Percentiles rank a stretch among this genome's conserved stretches.
phyloP scores from a whole-genome alignment of 2,329 filamentous ascomycete genomes.

The Cladophialophora immunda region DNA sequence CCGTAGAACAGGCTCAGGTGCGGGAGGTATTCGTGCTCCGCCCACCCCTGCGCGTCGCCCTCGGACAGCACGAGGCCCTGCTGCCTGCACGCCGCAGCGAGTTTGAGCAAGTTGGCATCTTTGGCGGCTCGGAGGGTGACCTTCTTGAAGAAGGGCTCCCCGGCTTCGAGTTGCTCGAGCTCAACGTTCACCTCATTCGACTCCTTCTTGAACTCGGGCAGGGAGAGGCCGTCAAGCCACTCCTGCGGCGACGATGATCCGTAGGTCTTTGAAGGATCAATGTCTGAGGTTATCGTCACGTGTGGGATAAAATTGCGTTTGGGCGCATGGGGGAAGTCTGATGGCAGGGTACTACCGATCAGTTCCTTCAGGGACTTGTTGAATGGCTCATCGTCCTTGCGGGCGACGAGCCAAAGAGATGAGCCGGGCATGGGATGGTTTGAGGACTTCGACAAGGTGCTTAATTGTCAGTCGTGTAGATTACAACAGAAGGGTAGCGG shows the following conservation, averaged over 20 bases:
- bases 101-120: constrained; percentile 30
- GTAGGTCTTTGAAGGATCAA: constrained; percentile 30
- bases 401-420: constrained; percentile 32
- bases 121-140: constrained; percentile 28
- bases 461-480: not conserved
- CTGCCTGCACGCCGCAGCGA: constrained; percentile 26
- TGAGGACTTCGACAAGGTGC: not conserved
- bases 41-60: constrained; percentile 28
- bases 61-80: constrained; percentile 20
- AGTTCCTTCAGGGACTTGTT: constrained; percentile 32
- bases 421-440: constrained; percentile 13
- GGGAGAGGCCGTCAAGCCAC: constrained; percentile 29
- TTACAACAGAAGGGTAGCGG: not conserved
- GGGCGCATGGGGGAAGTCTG: constrained; percentile 24
- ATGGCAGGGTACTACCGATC: constrained; percentile 29
- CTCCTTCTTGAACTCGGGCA: constrained; percentile 31
- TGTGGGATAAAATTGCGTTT: constrained; percentile 30
- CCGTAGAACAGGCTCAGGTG: constrained; percentile 37
- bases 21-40: constrained; percentile 31
- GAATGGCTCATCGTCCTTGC: constrained; percentile 30
- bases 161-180: constrained; percentile 32
- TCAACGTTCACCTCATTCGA: constrained; percentile 28
- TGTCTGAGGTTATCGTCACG: constrained; percentile 27
- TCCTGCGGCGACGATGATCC: constrained; percentile 23
- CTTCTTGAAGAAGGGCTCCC: constrained; percentile 34